phyloP scores from a whole-genome alignment of 2,329 filamentous ascomycete genomes.

The Dendrostoma leiphaemia region DNA sequence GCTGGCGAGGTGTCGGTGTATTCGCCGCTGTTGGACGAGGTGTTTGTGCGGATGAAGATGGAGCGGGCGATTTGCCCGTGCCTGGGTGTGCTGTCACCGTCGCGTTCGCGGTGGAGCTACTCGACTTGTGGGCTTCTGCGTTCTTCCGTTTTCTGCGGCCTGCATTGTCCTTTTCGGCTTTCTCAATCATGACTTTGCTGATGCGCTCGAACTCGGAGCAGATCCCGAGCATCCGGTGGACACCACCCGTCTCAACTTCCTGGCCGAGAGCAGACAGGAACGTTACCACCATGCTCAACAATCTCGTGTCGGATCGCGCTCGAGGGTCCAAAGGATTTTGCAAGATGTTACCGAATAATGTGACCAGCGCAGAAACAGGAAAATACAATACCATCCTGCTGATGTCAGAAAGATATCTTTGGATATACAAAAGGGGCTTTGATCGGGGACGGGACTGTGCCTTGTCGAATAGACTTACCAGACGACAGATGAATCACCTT shows the following conservation, averaged over 20 bases:
- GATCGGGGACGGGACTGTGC: neutral
- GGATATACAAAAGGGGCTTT: no score
- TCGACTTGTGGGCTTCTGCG: slow-evolving; percentile 10
- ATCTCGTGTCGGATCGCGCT: slow-evolving; percentile 80
- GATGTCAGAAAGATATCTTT: no score
- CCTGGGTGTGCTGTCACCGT: slow-evolving; percentile 3
- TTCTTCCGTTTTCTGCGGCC: slow-evolving; percentile 83
- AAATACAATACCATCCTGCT: slow-evolving; percentile 87
- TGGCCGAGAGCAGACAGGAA: slow-evolving; percentile 88
- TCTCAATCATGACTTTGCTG: slow-evolving; percentile 85
- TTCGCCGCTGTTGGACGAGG: slow-evolving; percentile 27
- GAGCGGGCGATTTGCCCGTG: neutral
- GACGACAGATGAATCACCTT: slow-evolving; percentile 91
- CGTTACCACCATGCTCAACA: slow-evolving; percentile 91
- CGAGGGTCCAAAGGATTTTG: slow-evolving; percentile 91
- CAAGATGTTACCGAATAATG: slow-evolving; percentile 91
- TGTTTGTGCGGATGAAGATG: slow-evolving; percentile 28
- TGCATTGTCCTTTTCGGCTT: slow-evolving; percentile 80
- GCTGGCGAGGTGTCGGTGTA: slow-evolving; percentile 30
- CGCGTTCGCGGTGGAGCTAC: slow-evolving; percentile 2
- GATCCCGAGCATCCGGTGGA: slow-evolving; percentile 89
- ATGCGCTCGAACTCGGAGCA: slow-evolving; percentile 98
- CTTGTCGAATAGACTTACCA: slow-evolving; percentile 62
- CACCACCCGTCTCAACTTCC: slow-evolving; percentile 85
- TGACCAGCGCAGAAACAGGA: slow-evolving; percentile 91